phyloP scores from a whole-genome alignment of 2,329 filamentous ascomycete genomes.

The Colletotrichum lupini region DNA sequence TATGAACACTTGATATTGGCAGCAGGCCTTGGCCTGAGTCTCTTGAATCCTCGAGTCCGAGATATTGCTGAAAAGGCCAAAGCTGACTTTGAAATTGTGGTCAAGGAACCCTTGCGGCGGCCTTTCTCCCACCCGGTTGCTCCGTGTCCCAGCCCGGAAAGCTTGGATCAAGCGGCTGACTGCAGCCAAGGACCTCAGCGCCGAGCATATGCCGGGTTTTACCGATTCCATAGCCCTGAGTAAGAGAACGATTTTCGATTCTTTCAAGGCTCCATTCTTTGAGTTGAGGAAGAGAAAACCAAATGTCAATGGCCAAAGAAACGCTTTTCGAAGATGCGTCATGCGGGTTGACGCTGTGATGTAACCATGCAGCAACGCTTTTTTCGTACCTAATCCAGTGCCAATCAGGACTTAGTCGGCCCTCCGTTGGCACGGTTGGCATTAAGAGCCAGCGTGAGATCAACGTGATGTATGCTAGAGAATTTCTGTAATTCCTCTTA shows the following conservation, averaged over 20 bases:
- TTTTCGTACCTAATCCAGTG: neutral
- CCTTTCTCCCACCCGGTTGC: constrained; percentile 1
- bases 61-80: neutral
- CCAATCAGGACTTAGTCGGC: neutral
- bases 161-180: constrained; percentile 28
- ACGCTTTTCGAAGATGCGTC: neutral
- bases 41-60: neutral
- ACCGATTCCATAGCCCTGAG: neutral
- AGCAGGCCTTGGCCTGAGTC: too few relatives aligned
- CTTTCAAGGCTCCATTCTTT: neutral
- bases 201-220: neutral
- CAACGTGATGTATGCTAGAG: neutral
- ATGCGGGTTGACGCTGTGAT: constrained; percentile 30
- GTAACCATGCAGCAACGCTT: constrained; percentile 22
- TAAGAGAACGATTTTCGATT: neutral
- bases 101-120: constrained; percentile 19
- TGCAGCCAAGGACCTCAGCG: constrained; percentile 4
- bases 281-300: neutral
- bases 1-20: neutral
- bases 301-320: neutral
- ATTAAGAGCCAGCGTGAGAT: neutral
- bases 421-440: neutral
- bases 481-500: neutral
- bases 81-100: neutral
- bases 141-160: constrained; percentile 17